Evolutionary conservation across 2,329 filamentous ascomycete genomes (phyloP).

Genomic region (Trichoderma sp.): DNA sequence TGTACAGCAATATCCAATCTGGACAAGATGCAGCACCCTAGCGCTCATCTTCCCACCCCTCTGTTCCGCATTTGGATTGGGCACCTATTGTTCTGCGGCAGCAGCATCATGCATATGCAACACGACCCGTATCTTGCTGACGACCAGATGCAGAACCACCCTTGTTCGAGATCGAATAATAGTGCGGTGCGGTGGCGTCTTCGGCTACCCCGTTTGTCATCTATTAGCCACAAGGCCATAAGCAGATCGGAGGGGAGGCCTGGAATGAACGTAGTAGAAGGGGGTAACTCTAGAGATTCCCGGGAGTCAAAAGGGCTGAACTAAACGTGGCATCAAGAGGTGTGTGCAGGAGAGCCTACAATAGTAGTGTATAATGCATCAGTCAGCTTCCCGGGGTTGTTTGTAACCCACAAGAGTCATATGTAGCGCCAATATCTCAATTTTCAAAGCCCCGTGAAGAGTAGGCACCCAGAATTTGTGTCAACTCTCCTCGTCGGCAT

Average conservation of each 20-base stretch:
- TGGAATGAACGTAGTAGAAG: background rate
- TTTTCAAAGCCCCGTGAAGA: background rate
- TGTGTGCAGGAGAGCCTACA: background rate
- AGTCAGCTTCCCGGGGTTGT: background rate
- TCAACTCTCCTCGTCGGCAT: background rate
- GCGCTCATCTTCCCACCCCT: background rate
- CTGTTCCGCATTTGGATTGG: background rate
- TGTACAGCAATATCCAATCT: background rate
- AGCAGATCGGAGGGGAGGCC: background rate
- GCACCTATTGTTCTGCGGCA: background rate
- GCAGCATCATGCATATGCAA: background rate
- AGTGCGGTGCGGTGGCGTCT: background rate
- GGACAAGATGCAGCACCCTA: background rate
- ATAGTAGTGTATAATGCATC: background rate
- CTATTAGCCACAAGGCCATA: background rate
- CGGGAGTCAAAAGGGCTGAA: background rate
- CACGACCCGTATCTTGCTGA: background rate
- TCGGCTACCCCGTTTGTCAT: background rate
- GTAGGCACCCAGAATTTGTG: background rate
- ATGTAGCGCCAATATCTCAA: background rate
- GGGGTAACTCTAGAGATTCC: background rate
- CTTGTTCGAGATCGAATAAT: background rate
- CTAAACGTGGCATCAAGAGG: background rate
- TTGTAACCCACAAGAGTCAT: background rate
- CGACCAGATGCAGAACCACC: background rate